Evolutionary conservation across 345 rosid genomes (phyloP), one percentile per base, ranked within the genome.

Genomic region (Turnera subulata): DNA sequence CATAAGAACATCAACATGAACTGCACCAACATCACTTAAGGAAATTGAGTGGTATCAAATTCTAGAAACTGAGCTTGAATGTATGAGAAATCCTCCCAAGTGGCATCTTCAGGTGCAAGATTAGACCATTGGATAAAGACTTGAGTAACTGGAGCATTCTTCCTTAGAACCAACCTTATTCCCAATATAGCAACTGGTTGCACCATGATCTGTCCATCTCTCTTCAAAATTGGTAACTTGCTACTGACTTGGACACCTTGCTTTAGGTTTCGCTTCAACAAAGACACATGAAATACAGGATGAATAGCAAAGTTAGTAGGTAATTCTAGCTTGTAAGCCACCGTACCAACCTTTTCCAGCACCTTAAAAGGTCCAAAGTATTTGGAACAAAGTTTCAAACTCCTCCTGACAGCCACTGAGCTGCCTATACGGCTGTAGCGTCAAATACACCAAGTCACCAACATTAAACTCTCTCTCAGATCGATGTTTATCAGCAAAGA

Each of bases 161-260:
- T 8, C 35, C 35, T 4, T 8, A 29, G 35, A 4, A 29, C 4
- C 35, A 3, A 29, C 35, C 35, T 4, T 3, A 3, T 4, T 8
- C 35, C 35, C 35, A 29, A 8, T 29, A 29, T 8, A 4, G 4
- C 5, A 3, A 8, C 35, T 3, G 35, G 35, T 29, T 29, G 35
- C 8, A 29, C 4, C 35, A 29, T 3, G 4, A 29, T 4, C 5
- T 29, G 35, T 3, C 35, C 35, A 8, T 29, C 5, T 29, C 5
- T 4, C 35, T 8, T 29, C 35, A 29, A 8, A 8, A 29, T 29
- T 29, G 35, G 4, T n/a, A n/a, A n/a, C n/a, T n/a, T n/a, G n/a
- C n/a, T 0, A 9, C 1, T 0, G 19, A 44, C 0, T 4, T 9
- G 4, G n/a, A 6, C 0, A 0, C 6, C 6, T 1, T 16, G 6